Percentiles rank a stretch among this genome's conserved stretches.
Conservation (phyloP, 202 grass and related monocot genomes). For the Dendrocalamus latiflorus region DNA sequence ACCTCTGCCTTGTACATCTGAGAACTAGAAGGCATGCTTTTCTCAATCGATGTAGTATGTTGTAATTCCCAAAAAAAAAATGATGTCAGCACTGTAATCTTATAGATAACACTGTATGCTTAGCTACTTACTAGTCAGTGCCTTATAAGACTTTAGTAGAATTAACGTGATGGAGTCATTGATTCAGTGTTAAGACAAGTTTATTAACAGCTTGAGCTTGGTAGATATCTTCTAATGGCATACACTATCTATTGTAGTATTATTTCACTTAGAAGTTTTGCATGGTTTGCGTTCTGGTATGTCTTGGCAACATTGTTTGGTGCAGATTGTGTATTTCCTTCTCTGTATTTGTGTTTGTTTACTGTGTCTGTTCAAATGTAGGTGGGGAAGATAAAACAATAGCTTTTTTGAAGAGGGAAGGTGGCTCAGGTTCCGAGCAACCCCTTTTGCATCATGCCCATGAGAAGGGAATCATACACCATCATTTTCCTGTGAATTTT, state of each 20-base stretch:
- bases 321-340: background rate
- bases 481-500: conserved; percentile 93
- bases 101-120: background rate
- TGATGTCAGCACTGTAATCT: background rate
- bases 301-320: background rate
- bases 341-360: conserved; percentile 9
- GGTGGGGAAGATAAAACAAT: conserved; percentile 95
- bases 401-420: conserved; percentile 88
- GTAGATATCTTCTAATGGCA: background rate
- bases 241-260: background rate
- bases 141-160: background rate
- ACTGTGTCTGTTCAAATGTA: no score
- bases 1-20: conserved; percentile 5
- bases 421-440: conserved; percentile 49
- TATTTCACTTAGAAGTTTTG: conserved; percentile 1
- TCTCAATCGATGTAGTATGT: background rate
- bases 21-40: background rate
- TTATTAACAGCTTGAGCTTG: background rate
- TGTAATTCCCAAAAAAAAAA: background rate
- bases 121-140: background rate
- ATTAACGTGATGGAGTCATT: background rate
- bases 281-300: background rate
- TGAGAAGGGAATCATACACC: conserved; percentile 83
- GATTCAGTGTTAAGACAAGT: background rate
- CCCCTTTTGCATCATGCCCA: conserved; percentile 60